These are phyloP conservation scores for Flaveria floridana DNA, from an alignment of 140 eudicot genomes.

Conservation along the genomic window DNA sequence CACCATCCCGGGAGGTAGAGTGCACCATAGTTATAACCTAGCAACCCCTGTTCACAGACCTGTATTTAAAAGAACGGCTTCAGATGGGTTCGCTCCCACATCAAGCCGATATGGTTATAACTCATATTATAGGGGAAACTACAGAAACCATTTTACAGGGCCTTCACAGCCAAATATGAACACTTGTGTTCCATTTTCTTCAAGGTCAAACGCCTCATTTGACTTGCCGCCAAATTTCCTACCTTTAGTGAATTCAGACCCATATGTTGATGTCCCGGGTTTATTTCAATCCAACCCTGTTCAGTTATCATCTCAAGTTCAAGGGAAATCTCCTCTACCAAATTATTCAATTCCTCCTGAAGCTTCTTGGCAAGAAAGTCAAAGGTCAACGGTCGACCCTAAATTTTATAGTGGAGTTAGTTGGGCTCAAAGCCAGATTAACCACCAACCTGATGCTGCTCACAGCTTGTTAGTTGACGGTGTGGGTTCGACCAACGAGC, in stretches of 20 bases:
- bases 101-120: conserved; percentile 24
- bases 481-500: conserved; percentile 22
- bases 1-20: conserved; percentile 33
- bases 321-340: conserved; percentile 27
- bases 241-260: conserved; percentile 17
- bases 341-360: conserved; percentile 30
- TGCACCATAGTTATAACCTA: conserved; percentile 31
- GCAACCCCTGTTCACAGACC: conserved; percentile 33
- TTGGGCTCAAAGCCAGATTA: conserved; percentile 34
- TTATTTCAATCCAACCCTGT: conserved; percentile 29
- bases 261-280: conserved; percentile 26
- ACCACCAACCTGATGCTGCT: conserved; percentile 32
- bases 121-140: conserved; percentile 21
- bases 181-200: conserved; percentile 30
- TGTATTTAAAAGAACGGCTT: conserved; percentile 44
- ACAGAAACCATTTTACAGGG: conserved; percentile 27
- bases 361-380: conserved; percentile 30
- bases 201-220: conserved; percentile 22
- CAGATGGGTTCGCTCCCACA: conserved; percentile 21
- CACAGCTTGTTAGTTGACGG: conserved; percentile 34
- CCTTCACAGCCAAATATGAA: conserved; percentile 28
- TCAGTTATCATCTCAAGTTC: conserved; percentile 26
- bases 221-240: conserved; percentile 27
- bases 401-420: conserved; percentile 24
- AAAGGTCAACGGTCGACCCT: conserved; percentile 29